phyloP scores from a whole-genome alignment of 306 rosid species.

The Glycyrrhiza uralensis region DNA sequence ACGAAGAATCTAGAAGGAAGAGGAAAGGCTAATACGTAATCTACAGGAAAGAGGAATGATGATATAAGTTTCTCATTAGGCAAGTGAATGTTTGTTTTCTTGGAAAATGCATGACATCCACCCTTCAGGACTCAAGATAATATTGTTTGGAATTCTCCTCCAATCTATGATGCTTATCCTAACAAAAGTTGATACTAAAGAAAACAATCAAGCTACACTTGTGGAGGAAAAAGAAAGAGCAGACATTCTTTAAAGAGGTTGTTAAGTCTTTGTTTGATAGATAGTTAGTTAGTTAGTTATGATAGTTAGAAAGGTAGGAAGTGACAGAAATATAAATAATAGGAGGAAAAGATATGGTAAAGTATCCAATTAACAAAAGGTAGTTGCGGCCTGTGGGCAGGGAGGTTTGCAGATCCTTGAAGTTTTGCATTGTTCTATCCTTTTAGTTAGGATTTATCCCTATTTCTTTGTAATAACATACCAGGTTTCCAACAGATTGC shows the following conservation, averaged over 20 bases:
- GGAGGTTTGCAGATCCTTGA: not conserved
- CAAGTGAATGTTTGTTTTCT: not conserved
- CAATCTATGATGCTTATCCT: not conserved
- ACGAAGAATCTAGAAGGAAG: not conserved
- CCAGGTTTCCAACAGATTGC: not conserved
- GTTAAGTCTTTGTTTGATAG: not conserved
- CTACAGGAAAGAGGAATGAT: not conserved
- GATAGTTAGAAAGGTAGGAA: not conserved
- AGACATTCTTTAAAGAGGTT: not conserved
- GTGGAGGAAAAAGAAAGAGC: not conserved
- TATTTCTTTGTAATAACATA: not conserved
- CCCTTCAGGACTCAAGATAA: not conserved
- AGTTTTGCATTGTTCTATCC: not conserved
- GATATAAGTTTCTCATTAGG: not conserved
- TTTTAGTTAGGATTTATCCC: not conserved
- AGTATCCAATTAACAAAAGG: not conserved
- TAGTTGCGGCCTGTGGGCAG: not conserved
- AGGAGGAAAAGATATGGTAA: not conserved
- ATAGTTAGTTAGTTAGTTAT: not conserved
- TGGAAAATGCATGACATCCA: not conserved
- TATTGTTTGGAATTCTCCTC: not conserved
- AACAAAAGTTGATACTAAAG: not conserved
- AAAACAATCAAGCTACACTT: not conserved
- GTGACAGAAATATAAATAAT: not conserved
- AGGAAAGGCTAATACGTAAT: not conserved